Evolutionary conservation across 2,329 filamentous ascomycete species (phyloP), one percentile per base, ranked within the genome.

Genomic region (Scedosporium aurantiacum): DNA sequence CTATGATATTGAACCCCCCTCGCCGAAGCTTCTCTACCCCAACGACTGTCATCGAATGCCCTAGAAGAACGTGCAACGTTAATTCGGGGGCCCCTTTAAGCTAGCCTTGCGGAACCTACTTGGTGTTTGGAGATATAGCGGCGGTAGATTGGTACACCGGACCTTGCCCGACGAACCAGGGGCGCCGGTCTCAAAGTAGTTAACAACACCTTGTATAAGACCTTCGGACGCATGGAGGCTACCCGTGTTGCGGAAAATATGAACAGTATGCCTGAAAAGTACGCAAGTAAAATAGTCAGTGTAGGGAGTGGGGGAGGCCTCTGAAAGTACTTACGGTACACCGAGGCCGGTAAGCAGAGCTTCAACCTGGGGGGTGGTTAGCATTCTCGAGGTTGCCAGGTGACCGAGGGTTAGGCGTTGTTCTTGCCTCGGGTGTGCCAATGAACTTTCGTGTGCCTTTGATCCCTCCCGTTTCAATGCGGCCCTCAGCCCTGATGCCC

Each of bases 381-480:
- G 63, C 57, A 4, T 47, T 10, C 10, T 12, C 12, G 43, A 25
- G 23, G 1, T 40, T 16, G 23, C 14, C 16, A 16, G 5, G 55
- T 32, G 58, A 2, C 7, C 25, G 27, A 21, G 43, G 43, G 60
- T 55, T n/a, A 50, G 47, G 32, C 54, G 55, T 21, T 32, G 55
- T 21, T 32, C 70, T 66, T 76, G 90, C 89, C 78, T 97, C 93
- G 7, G 90, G 86, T 1, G 93, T 97, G 16, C 93, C 93, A 67
- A 97, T 97, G 70, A 94, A 97, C 72, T 97, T 97, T 63, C 94
- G 84, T 0, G 92, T 96, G n/a, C 87, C 87, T 65, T 79, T 84
- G 65, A 97, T 89, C 1, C 91, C 91, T 2, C 93, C 93, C 0
- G 92, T 97, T 73, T 97, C 91, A 2, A 83, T 70, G 40, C 90